Evolutionary conservation across 2,329 filamentous ascomycete genomes (phyloP).

Genomic region (Cryphonectria japonica): DNA sequence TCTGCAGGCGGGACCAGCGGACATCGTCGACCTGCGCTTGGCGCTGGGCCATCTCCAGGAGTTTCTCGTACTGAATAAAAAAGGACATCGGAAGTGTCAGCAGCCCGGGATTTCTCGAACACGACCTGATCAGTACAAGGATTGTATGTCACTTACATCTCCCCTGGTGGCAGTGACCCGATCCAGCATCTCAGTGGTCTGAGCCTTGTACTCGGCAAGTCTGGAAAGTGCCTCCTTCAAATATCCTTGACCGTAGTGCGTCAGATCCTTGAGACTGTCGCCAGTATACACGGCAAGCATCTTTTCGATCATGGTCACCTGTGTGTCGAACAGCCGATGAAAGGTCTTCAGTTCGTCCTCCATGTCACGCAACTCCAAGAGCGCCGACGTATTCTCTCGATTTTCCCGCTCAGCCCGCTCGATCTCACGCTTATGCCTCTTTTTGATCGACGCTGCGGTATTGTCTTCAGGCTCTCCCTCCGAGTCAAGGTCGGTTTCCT

Average conservation of each 20-base stretch:
- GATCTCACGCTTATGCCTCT: constrained; percentile 45
- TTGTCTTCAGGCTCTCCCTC: constrained; percentile 43
- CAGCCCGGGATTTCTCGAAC: constrained; percentile 14
- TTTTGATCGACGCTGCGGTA: constrained; percentile 48
- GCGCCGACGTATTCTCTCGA: constrained; percentile 63
- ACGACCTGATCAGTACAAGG: constrained; percentile 34
- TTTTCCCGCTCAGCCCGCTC: constrained; percentile 58
- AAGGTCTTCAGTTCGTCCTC: constrained; percentile 66
- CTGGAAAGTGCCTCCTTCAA: constrained; percentile 56
- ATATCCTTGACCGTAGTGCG: constrained; percentile 53
- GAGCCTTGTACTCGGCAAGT: constrained; percentile 58
- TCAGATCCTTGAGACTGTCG: constrained; percentile 45
- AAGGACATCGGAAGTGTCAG: constrained; percentile 33
- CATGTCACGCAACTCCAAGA: constrained; percentile 66
- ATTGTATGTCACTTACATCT: constrained; percentile 45
- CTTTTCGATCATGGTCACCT: constrained; percentile 52
- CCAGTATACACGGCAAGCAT: constrained; percentile 51
- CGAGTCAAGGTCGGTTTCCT: constrained; percentile 41
- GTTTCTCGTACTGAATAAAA: constrained; percentile 58
- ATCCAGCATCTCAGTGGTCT: constrained; percentile 60
- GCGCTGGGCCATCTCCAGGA: constrained; percentile 69
- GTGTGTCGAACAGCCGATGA: constrained; percentile 59
- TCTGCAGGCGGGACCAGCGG: constrained; percentile 63
- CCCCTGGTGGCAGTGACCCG: constrained; percentile 62
- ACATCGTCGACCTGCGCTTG: constrained; percentile 70